Percentiles rank a stretch among this genome's conserved stretches.
Evolutionary conservation across 257 asterid species (phyloP).

Genomic region (Nicotiana paniculata): DNA sequence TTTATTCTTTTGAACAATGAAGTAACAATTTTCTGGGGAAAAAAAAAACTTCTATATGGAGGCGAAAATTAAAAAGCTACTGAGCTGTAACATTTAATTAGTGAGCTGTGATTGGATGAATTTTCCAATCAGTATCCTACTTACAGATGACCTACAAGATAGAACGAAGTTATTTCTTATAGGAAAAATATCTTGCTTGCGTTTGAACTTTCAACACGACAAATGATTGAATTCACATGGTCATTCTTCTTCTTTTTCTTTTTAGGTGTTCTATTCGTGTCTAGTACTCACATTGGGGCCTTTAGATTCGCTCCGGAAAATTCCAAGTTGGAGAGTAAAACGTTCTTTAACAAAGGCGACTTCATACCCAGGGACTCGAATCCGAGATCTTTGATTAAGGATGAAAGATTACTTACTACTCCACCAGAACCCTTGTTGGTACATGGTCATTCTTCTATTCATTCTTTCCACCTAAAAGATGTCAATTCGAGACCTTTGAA

Average conservation of each 20-base stretch:
- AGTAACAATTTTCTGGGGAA: not conserved
- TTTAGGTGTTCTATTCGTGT: too few species aligned
- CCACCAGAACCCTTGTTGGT: too few species aligned
- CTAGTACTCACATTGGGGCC: too few species aligned
- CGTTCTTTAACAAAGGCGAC: too few species aligned
- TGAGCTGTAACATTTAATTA: not conserved
- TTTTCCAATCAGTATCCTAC: not conserved
- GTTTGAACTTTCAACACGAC: not conserved
- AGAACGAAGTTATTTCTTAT: not conserved
- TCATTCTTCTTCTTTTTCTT: not conserved
- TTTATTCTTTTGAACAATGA: not conserved
- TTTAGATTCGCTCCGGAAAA: too few species aligned
- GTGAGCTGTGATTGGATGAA: not conserved
- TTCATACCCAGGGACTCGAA: too few species aligned
- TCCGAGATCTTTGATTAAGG: too few species aligned
- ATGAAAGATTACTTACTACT: too few species aligned
- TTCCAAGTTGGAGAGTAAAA: too few species aligned
- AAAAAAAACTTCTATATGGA: not conserved
- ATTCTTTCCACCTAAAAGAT: not conserved
- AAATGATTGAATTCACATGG: slow-evolving; percentile 5
- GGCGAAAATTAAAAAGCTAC: not conserved
- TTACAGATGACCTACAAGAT: not conserved
- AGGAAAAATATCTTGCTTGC: not conserved
- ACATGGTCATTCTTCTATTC: not conserved
- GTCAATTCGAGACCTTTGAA: not conserved